Conservation (phyloP, 73 alveolate species). For the Tetrahymena malaccensis region DNA sequence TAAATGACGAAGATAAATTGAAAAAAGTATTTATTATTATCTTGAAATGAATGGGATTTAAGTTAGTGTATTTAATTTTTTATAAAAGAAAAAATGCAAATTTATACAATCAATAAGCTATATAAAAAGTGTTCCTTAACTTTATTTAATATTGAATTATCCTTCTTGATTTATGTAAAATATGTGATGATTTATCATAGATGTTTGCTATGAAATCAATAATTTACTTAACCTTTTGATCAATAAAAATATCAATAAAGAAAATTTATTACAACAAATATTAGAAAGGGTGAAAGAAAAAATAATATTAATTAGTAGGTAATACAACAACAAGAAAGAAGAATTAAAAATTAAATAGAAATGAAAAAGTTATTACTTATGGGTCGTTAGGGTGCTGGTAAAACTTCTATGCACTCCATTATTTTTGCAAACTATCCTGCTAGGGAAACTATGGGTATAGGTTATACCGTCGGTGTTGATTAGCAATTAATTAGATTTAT, state of each 20-base stretch:
- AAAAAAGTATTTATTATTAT: too few relatives aligned
- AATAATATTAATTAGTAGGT: background rate
- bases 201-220: background rate
- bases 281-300: background rate
- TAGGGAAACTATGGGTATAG: conserved; percentile 77
- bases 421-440: conserved; percentile 86
- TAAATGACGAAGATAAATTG: too few relatives aligned
- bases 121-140: background rate
- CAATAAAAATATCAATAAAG: background rate
- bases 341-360: background rate
- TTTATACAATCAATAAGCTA: background rate
- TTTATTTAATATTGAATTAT: background rate
- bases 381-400: conserved; percentile 89
- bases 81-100: background rate
- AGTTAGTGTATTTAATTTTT: background rate
- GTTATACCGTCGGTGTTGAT: conserved; percentile 72
- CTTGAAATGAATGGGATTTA: background rate
- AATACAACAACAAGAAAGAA: background rate
- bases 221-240: background rate
- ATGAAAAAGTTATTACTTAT: conserved; percentile 64
- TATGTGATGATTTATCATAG: background rate
- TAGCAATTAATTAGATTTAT: conserved; percentile 72
- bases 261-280: background rate
- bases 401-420: conserved; percentile 85
- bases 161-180: background rate